Evolutionary conservation across 768 basidiomycete genomes (phyloP).

Genomic region (Hypholoma sublateritium): DNA sequence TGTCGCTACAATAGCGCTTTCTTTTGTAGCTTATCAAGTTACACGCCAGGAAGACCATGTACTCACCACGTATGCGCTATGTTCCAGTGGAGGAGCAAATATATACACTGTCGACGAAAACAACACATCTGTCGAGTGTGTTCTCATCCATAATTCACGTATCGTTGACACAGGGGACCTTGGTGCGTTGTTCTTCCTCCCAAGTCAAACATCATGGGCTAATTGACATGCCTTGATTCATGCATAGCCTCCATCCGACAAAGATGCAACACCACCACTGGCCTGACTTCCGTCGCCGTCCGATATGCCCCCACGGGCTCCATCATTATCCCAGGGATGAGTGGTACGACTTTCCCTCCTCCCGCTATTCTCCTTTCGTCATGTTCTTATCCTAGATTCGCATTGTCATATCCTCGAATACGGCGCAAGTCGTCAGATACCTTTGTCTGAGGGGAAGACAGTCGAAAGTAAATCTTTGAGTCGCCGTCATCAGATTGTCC

Average conservation of each 20-base stretch:
- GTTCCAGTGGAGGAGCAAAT: constrained; percentile 47
- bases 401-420: constrained; percentile 81
- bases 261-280: constrained; percentile 13
- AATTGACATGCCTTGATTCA: no score
- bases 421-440: constrained; percentile 63
- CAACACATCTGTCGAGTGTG: constrained; percentile 55
- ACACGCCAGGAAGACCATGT: background rate
- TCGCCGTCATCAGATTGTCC: background rate
- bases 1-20: background rate
- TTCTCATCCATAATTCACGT: constrained; percentile 51
- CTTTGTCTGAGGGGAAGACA: constrained; percentile 59
- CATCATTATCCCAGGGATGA: constrained; percentile 70
- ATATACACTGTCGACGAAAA: constrained; percentile 68
- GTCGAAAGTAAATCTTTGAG: constrained; percentile 44
- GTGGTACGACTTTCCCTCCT: constrained; percentile 42
- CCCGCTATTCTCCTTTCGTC: background rate
- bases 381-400: constrained; percentile 48
- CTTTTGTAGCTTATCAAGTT: background rate
- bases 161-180: constrained; percentile 57
- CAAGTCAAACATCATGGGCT: no score
- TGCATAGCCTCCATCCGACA: constrained; percentile 33
- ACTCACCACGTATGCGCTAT: constrained; percentile 51
- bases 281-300: constrained; percentile 21
- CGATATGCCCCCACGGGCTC: constrained; percentile 55
- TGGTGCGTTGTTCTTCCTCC: constrained; percentile 36